A percentile compares a stretch with the other conserved stretches of the same genome.
Evolutionary conservation across 345 rosid species (phyloP).

Genomic region (Kernera saxatilis): DNA sequence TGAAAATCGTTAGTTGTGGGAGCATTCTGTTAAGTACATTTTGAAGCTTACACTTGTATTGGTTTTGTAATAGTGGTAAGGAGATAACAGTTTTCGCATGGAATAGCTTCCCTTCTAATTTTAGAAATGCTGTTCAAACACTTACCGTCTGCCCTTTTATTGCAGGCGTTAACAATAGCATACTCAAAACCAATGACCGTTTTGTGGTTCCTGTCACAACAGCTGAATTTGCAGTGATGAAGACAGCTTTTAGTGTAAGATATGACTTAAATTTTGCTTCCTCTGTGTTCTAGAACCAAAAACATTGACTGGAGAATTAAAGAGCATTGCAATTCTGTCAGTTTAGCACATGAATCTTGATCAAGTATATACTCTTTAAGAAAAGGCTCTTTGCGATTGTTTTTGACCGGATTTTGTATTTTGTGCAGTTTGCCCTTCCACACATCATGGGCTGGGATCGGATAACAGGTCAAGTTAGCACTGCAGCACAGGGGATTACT

Average conservation of each 20-base stretch:
- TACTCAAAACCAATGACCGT: slow-evolving; percentile 53
- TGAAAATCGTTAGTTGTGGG: neutral
- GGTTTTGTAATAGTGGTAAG: neutral
- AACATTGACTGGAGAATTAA: neutral
- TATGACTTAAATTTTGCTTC: neutral
- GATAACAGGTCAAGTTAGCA: slow-evolving; percentile 31
- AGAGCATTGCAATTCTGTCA: neutral
- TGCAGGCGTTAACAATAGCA: slow-evolving; percentile 72
- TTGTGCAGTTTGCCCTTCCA: slow-evolving; percentile 81
- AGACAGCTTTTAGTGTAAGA: slow-evolving; percentile 84
- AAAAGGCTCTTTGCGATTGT: neutral
- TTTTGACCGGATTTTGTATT: slow-evolving; percentile 4
- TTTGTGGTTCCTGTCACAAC: slow-evolving; percentile 62
- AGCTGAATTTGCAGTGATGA: slow-evolving; percentile 85
- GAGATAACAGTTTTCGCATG: neutral
- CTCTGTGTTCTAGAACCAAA: neutral
- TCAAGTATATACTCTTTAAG: neutral
- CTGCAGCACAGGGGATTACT: slow-evolving; percentile 16
- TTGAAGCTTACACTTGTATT: neutral
- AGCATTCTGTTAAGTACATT: neutral
- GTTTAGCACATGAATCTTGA: neutral
- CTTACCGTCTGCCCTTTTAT: neutral
- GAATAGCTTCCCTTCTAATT: neutral
- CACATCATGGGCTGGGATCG: slow-evolving; percentile 90
- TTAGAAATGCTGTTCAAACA: neutral